These are phyloP conservation scores for Candida verbasci DNA, from an alignment of 805 yeast species.

Conservation along the genomic window DNA sequence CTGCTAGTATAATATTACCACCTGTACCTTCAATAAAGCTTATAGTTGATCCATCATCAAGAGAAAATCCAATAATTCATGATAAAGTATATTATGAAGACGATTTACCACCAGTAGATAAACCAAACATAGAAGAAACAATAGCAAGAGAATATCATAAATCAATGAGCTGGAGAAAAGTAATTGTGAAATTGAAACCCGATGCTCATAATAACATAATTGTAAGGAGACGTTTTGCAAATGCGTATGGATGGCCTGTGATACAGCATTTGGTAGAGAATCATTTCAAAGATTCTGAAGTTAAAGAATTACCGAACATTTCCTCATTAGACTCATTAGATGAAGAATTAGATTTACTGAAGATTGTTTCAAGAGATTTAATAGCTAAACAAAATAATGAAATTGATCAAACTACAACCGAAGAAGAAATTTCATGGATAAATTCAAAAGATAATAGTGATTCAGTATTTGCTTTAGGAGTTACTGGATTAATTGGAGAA, in stretches of 20 bases:
- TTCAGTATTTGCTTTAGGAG: conserved; percentile 52
- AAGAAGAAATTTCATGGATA: conserved; percentile 46
- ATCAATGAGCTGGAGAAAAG: conserved; percentile 85
- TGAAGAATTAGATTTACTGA: conserved; percentile 22
- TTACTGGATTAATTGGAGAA: conserved; percentile 66
- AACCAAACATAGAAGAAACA: conserved; percentile 52
- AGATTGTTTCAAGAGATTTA: conserved; percentile 30
- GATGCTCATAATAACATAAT: conserved; percentile 94
- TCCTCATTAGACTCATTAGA: conserved; percentile 19
- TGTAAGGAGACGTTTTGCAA: conserved; percentile 83
- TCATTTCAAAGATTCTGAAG: conserved; percentile 43
- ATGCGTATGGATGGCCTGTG: conserved; percentile 94
- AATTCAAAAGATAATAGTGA: conserved; percentile 37
- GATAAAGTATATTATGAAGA: conserved; percentile 67
- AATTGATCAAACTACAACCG: conserved; percentile 22
- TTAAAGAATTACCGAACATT: background rate
- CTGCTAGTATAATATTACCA: conserved; percentile 70
- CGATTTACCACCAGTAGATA: conserved; percentile 52
- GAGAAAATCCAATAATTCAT: conserved; percentile 72
- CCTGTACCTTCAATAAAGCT: conserved; percentile 71
- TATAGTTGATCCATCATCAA: conserved; percentile 58
- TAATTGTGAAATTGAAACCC: conserved; percentile 76
- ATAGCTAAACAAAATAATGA: conserved; percentile 32
- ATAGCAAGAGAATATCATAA: conserved; percentile 89
- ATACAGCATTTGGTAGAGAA: conserved; percentile 72